Evolutionary conservation across 768 basidiomycete genomes (phyloP).

Genomic region (Tylopilus vinaceipallidus): DNA sequence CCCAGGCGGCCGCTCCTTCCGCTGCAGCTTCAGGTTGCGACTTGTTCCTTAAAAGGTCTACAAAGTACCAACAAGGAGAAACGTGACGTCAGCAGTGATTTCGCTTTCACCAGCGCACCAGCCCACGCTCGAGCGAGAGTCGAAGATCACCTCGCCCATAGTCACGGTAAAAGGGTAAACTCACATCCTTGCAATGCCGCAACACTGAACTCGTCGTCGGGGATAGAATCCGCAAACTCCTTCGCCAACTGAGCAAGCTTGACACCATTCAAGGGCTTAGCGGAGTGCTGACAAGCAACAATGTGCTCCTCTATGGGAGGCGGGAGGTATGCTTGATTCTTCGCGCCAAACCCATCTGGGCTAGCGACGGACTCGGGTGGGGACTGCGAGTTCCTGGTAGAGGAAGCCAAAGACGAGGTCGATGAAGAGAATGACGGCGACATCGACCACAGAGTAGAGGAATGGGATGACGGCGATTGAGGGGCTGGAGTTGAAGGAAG

Average conservation of each 20-base stretch:
- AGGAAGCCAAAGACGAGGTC: constrained; percentile 36
- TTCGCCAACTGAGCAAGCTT: constrained; percentile 70
- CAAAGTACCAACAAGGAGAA: constrained; percentile 1
- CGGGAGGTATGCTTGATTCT: constrained; percentile 60
- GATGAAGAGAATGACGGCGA: constrained; percentile 46
- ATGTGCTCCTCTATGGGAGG: constrained; percentile 64
- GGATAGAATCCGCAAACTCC: constrained; percentile 76
- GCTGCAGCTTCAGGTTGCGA: constrained; percentile 77
- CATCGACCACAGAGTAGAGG: constrained; percentile 46
- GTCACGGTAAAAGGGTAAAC: constrained; percentile 34
- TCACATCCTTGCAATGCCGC: constrained; percentile 89
- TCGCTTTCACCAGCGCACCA: constrained; percentile 22
- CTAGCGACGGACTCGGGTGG: constrained; percentile 17
- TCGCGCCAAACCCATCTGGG: constrained; percentile 43
- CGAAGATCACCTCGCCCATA: not conserved
- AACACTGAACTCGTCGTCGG: constrained; percentile 85
- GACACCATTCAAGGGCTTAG: constrained; percentile 61
- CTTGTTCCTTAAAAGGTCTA: constrained; percentile 83
- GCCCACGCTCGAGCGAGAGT: constrained; percentile 19
- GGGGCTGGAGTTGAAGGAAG: constrained; percentile 39
- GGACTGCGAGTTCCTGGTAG: constrained; percentile 28
- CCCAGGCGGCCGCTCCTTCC: constrained; percentile 66
- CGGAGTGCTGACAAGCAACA: constrained; percentile 55
- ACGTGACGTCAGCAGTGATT: constrained; percentile 25
- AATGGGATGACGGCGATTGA: constrained; percentile 43